Percentiles rank a stretch among this genome's conserved stretches.
These are phyloP conservation scores for Dentipellis sp. DNA, from an alignment of 768 basidiomycete genomes.

Conservation along the genomic window DNA sequence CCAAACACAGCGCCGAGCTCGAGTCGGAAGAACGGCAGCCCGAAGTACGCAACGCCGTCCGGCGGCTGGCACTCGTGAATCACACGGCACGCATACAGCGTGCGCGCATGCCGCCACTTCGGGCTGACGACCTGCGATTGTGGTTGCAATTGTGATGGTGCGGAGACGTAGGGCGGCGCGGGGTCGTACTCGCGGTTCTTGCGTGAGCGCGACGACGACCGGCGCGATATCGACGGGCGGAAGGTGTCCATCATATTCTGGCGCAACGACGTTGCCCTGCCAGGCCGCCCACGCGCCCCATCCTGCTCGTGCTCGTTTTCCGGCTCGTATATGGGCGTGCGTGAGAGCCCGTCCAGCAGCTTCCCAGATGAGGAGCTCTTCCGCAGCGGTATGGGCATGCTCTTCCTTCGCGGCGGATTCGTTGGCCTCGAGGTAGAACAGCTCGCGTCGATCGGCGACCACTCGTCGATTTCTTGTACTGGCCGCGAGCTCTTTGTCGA, in stretches of 20 bases:
- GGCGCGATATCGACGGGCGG: constrained; percentile 4
- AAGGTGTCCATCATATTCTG: not conserved
- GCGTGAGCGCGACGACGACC: constrained; percentile 9
- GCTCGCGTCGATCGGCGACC: constrained; percentile 4
- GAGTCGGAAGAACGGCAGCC: constrained; percentile 72
- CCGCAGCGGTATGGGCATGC: constrained; percentile 34
- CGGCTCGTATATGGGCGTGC: not conserved
- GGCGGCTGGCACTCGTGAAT: constrained; percentile 65
- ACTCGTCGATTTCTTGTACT: constrained; percentile 20
- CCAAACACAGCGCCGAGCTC: constrained; percentile 51
- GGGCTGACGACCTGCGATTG: constrained; percentile 8
- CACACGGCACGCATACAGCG: constrained; percentile 59
- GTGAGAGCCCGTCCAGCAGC: constrained; percentile 12
- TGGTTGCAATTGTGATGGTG: constrained; percentile 10
- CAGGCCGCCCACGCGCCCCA: constrained; percentile 9
- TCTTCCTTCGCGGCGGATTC: constrained; percentile 35
- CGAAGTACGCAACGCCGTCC: constrained; percentile 53
- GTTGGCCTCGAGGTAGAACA: not conserved
- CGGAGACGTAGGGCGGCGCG: constrained; percentile 16
- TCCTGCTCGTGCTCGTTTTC: constrained; percentile 10
- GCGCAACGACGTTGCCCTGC: constrained; percentile 4
- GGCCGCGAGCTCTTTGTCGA: constrained; percentile 19
- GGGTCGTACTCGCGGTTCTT: constrained; percentile 11
- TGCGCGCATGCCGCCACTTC: constrained; percentile 16
- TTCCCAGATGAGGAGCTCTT: constrained; percentile 21